phyloP scores from a whole-genome alignment of 2,329 filamentous ascomycete genomes.

The Xylaria sp. region DNA sequence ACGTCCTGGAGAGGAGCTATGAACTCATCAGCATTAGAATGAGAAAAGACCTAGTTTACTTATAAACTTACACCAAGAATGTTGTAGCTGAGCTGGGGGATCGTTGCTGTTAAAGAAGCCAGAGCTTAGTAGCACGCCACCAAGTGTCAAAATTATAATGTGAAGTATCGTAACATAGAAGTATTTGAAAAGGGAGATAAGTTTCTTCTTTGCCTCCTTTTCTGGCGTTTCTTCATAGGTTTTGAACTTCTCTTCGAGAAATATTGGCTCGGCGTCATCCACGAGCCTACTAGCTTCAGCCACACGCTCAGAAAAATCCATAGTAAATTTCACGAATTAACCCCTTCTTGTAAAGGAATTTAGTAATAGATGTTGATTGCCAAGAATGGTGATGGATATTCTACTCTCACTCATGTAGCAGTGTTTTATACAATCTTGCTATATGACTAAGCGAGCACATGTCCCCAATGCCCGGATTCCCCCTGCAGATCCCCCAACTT shows the following conservation, averaged over 20 bases:
- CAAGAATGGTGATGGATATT: background rate
- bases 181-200: background rate
- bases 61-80: conserved; percentile 21
- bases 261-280: conserved; percentile 5
- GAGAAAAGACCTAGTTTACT: background rate
- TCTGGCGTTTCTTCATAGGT: background rate
- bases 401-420: background rate
- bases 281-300: background rate
- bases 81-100: background rate
- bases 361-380: background rate
- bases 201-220: background rate
- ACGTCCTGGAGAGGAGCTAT: conserved; percentile 27
- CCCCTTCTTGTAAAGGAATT: background rate
- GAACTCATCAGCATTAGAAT: background rate
- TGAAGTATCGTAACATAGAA: conserved; percentile 18
- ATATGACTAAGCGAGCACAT: background rate
- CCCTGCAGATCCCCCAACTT: background rate
- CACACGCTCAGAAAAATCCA: background rate
- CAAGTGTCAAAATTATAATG: conserved; percentile 6
- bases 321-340: background rate
- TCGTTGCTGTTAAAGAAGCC: background rate
- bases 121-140: background rate
- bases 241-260: conserved; percentile 5
- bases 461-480: too few species aligned
- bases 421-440: background rate